A percentile compares a stretch with the other conserved stretches of the same genome.
Conservation (phyloP, 2,329 filamentous ascomycete genomes). For the Trichophyton verrucosum region DNA sequence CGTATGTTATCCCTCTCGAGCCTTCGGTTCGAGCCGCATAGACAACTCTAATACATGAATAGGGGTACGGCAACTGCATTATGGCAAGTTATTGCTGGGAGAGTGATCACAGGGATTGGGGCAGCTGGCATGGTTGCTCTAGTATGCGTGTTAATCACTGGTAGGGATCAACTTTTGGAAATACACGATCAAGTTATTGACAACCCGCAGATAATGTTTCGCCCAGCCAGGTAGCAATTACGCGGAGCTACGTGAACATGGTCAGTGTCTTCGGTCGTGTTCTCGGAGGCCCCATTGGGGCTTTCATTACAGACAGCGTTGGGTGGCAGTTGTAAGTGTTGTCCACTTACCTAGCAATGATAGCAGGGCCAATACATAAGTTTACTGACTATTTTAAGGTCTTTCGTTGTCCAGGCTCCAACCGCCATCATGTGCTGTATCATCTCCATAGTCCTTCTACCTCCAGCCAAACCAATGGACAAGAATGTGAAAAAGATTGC, state of each 20-base stretch:
- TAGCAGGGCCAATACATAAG: background rate
- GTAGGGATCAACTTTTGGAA: background rate
- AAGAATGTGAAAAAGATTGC: background rate
- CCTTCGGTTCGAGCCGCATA: background rate
- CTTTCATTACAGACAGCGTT: background rate
- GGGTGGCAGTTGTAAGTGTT: background rate
- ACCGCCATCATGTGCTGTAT: background rate
- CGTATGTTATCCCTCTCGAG: background rate
- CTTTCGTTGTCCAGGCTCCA: background rate
- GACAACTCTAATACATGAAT: background rate
- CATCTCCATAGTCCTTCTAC: background rate
- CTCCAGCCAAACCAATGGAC: background rate
- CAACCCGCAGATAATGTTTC: background rate
- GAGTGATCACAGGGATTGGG: constrained; percentile 1
- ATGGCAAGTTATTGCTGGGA: background rate
- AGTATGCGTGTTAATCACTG: background rate
- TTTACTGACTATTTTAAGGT: background rate
- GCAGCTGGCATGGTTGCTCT: constrained; percentile 1
- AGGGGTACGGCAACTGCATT: background rate
- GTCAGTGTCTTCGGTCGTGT: background rate
- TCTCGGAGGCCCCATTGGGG: background rate
- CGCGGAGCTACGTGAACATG: background rate
- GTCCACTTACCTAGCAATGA: background rate
- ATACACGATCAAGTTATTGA: background rate
- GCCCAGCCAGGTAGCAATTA: background rate